phyloP scores from a whole-genome alignment of 352 stramenopile genomes.

The Phytophthora foliorum region DNA sequence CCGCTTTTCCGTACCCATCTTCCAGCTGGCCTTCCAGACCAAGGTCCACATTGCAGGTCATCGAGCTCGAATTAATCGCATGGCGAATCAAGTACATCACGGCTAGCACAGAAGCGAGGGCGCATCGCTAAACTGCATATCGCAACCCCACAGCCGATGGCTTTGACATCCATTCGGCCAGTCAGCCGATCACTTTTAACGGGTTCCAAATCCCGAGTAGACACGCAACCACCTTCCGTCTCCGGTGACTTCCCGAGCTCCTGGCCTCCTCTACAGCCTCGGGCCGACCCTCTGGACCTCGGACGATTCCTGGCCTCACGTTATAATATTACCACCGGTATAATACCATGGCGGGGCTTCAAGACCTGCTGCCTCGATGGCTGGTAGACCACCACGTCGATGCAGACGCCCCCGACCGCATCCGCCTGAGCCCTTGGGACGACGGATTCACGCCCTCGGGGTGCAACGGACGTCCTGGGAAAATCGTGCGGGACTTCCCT shows the following conservation, averaged over 20 bases:
- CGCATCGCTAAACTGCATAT: neutral
- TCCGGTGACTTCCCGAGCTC: neutral
- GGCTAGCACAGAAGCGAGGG: no score
- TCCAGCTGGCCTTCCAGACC: neutral
- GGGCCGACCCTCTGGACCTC: neutral
- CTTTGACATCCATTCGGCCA: neutral
- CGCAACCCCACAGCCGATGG: no score
- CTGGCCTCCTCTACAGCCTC: neutral
- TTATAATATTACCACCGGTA: slow-evolving; percentile 3
- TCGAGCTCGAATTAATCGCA: no score
- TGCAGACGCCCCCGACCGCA: slow-evolving; percentile 26
- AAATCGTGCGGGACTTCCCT: slow-evolving; percentile 59
- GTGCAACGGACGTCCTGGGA: slow-evolving; percentile 44
- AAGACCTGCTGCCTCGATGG: slow-evolving; percentile 43
- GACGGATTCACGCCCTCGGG: slow-evolving; percentile 76
- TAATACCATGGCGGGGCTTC: slow-evolving; percentile 30
- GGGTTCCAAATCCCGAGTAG: neutral
- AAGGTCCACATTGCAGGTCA: neutral
- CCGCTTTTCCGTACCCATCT: no score
- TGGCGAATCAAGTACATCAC: no score
- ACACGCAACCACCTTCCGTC: neutral
- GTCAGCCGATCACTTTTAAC: neutral
- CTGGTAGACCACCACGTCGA: slow-evolving; percentile 31
- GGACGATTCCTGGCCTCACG: slow-evolving; percentile 14
- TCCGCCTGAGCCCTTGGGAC: slow-evolving; percentile 50